A percentile compares a stretch with the other conserved stretches of the same genome.
phyloP scores from a whole-genome alignment of 371 early-diverging fungal species.

The Saksenaea vasiformis region DNA sequence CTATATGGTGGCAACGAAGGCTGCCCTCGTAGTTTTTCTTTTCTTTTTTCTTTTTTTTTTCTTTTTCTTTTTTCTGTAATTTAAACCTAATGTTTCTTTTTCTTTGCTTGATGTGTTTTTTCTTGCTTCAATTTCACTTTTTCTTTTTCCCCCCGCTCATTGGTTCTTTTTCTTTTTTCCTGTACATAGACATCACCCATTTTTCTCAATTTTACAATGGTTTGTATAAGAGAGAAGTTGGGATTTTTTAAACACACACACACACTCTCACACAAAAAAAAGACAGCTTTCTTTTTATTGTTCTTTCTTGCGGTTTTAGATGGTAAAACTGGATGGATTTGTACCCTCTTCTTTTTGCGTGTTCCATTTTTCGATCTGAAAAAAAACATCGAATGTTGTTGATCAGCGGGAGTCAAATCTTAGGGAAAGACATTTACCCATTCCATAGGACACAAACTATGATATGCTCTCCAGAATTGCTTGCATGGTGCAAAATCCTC shows the following conservation, averaged over 20 bases:
- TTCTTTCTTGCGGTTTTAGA: conserved; percentile 20
- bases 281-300: conserved; percentile 7
- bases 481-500: conserved; percentile 90
- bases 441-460: conserved; percentile 81
- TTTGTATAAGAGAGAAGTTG: neutral
- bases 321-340: conserved; percentile 66
- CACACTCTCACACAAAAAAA: too few species aligned
- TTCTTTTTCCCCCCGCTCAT: too few species aligned
- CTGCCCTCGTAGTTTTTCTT: conserved; percentile 10
- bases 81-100: too few species aligned
- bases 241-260: too few species aligned
- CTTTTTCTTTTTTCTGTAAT: neutral
- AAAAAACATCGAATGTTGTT: neutral
- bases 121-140: neutral
- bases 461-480: conserved; percentile 79
- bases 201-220: neutral
- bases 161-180: neutral
- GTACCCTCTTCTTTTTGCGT: conserved; percentile 79
- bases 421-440: conserved; percentile 87
- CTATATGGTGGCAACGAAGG: conserved; percentile 51
- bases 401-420: conserved; percentile 15
- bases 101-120: conserved; percentile 9
- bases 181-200: conserved; percentile 11
- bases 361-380: conserved; percentile 89
- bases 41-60: neutral